A percentile compares a stretch with the other conserved stretches of the same genome.
Conservation (phyloP, 176 grass and related monocot species). For the Avena insularis region DNA sequence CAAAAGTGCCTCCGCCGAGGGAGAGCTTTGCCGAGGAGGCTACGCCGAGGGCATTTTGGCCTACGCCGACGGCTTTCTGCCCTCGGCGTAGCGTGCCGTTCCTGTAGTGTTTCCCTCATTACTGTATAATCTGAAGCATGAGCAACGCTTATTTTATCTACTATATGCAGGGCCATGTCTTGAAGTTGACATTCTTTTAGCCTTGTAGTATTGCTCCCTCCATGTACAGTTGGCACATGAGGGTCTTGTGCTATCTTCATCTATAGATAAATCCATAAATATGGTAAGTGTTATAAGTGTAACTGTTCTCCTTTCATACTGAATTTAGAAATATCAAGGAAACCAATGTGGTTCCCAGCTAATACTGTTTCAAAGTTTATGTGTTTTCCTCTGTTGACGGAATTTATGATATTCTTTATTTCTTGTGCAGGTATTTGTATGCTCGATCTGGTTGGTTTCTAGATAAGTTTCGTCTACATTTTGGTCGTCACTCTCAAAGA, state of each 20-base stretch:
- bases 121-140: not conserved
- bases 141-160: not conserved
- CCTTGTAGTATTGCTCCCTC: not conserved
- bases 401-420: not conserved
- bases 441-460: not conserved
- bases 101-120: no score
- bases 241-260: not conserved
- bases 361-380: not conserved
- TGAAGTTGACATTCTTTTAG: not conserved
- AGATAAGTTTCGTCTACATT: not conserved
- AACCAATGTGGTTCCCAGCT: not conserved
- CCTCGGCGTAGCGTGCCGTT: no score
- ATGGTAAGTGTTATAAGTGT: not conserved
- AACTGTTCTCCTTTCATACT: not conserved
- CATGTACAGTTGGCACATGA: not conserved
- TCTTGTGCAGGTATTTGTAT: not conserved
- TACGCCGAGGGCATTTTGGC: no score
- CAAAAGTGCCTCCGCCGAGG: no score
- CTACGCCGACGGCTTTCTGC: no score
- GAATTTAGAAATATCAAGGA: not conserved
- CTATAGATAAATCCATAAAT: not conserved
- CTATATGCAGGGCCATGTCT: not conserved
- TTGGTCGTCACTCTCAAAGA: not conserved
- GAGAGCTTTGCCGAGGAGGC: no score
- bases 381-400: not conserved